Evolutionary conservation across 2,329 filamentous ascomycete genomes (phyloP).

Genomic region (Aotearoamyces nothofagi): DNA sequence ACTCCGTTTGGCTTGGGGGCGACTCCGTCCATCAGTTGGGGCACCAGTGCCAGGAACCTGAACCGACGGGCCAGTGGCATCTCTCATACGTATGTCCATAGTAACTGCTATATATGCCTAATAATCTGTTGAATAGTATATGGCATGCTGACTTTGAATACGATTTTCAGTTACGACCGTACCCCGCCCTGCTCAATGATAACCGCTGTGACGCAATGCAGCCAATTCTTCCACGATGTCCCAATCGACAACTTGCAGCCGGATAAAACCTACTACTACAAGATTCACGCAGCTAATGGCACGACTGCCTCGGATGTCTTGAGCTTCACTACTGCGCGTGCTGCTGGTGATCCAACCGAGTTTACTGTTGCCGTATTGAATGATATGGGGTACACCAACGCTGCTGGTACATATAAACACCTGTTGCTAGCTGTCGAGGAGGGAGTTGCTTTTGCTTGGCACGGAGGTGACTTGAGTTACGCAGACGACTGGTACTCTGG

Average conservation of each 20-base stretch:
- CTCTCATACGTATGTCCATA: no score
- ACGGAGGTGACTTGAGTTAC: conserved; percentile 34
- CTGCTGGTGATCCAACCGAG: conserved; percentile 23
- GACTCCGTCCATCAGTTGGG: no score
- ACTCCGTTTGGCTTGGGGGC: conserved; percentile 37
- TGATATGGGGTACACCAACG: conserved; percentile 28
- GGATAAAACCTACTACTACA: conserved; percentile 33
- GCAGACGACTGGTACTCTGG: conserved; percentile 38
- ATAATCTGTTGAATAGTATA: no score
- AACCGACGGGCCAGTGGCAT: no score
- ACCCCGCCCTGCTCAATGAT: conserved; percentile 32
- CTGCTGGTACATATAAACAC: conserved; percentile 1
- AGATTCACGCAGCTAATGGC: conserved; percentile 28
- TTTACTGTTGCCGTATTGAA: conserved; percentile 32
- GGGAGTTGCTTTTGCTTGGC: conserved; percentile 34
- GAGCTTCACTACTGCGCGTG: conserved; percentile 30
- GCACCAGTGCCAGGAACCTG: no score
- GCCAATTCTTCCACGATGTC: conserved; percentile 35
- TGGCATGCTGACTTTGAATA: conserved; percentile 11
- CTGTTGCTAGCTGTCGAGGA: conserved; percentile 10
- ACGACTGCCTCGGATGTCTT: conserved; percentile 27
- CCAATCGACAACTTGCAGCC: conserved; percentile 24
- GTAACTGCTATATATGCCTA: no score
- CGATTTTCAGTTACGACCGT: conserved; percentile 27
- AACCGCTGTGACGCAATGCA: conserved; percentile 30